phyloP scores from a whole-genome alignment of 169 alveolate genomes.

The Plasmodium inui region DNA sequence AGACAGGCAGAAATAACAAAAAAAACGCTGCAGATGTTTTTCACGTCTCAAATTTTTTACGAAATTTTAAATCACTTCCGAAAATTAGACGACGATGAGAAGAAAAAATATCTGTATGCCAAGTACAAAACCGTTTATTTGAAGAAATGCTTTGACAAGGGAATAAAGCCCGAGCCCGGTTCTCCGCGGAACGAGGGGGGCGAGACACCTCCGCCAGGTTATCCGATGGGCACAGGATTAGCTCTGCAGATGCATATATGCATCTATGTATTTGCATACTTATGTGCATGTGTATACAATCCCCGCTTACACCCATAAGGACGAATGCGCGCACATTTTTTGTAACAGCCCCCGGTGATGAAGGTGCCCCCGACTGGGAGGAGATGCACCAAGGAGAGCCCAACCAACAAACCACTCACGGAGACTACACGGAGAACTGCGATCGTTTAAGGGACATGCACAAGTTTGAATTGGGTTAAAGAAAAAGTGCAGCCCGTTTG shows the following conservation, averaged over 20 bases:
- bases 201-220: slow-evolving; percentile 27
- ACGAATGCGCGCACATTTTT: background rate
- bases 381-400: background rate
- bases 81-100: slow-evolving; percentile 47
- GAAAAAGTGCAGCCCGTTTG: background rate
- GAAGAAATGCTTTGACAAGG: slow-evolving; percentile 69
- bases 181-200: slow-evolving; percentile 20
- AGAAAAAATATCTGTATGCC: slow-evolving; percentile 69
- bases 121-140: slow-evolving; percentile 72
- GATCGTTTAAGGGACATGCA: background rate
- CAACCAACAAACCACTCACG: background rate
- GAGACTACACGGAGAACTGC: background rate
- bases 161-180: slow-evolving; percentile 65
- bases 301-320: background rate
- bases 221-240: background rate
- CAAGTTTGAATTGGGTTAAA: background rate
- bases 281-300: background rate
- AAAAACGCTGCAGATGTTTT: slow-evolving; percentile 70
- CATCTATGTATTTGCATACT: background rate
- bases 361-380: background rate
- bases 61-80: slow-evolving; percentile 70
- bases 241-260: background rate
- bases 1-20: slow-evolving; percentile 47
- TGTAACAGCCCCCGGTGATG: background rate
- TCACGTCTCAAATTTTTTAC: slow-evolving; percentile 71